These are phyloP conservation scores for Castanopsis chinensis DNA, from an alignment of 306 rosid species.

Conservation along the genomic window DNA sequence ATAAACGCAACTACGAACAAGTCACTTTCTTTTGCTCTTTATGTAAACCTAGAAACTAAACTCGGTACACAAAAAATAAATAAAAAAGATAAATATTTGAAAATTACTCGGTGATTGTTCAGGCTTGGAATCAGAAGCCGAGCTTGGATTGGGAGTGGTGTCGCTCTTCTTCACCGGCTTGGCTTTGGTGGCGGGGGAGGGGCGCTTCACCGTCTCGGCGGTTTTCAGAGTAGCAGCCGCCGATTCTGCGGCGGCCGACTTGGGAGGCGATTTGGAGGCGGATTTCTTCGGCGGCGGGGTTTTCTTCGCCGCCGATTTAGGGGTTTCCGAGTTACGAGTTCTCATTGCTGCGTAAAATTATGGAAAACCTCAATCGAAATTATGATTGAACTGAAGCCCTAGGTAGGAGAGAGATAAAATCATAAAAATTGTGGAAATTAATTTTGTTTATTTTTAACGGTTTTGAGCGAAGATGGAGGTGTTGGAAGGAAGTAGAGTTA, in stretches of 20 bases:
- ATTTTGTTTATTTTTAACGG: no score
- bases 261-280: conserved; percentile 32
- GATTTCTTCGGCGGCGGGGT: conserved; percentile 52
- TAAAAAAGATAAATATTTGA: neutral
- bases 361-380: neutral
- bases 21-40: no score
- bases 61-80: neutral
- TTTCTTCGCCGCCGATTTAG: conserved; percentile 45
- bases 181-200: conserved; percentile 27
- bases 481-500: no score
- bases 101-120: conserved; percentile 40
- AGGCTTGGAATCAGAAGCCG: conserved; percentile 22
- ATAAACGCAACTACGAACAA: neutral
- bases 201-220: conserved; percentile 30
- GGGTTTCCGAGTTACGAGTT: conserved; percentile 48
- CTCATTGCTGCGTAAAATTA: conserved; percentile 40
- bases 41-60: neutral
- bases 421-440: no score
- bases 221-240: conserved; percentile 9
- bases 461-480: no score
- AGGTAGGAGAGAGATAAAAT: neutral
- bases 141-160: conserved; percentile 29
- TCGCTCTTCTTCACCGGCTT: conserved; percentile 47
- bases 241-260: neutral
- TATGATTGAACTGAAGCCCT: neutral